Evolutionary conservation across 345 rosid species (phyloP), one percentile per base, ranked within the genome.

Genomic region (Raphanus sativus): DNA sequence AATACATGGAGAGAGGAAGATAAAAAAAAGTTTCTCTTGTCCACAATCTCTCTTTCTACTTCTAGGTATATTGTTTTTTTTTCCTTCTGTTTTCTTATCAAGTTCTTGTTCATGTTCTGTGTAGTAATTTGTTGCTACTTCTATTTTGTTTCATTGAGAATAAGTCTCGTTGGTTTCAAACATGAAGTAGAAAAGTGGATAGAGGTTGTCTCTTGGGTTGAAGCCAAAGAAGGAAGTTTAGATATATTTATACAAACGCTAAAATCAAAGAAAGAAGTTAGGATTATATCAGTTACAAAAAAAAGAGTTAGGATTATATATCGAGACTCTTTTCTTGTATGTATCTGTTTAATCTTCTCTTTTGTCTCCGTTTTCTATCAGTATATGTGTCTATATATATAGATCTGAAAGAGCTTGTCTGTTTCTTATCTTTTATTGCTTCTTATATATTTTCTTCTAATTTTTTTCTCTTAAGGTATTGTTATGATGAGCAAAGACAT

Each of bases 141-240:
- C 50, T 69, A 77, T 77, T 54, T 77, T 50, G 70, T 77, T 76
- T 70, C 65, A 36, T 70, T 65, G 66, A 70, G 75, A 69, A 25
- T 62, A 69, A 73, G 72, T 83, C 81, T 70, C 75, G 71, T 77
- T 77, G 45, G 63, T 72, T 82, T 79, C 38, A 77, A 79, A 54
- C 77, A 65, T 60, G 75, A 80, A 78, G 78, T 36, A 71, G 65
- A 77, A 76, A 80, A 74, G 74, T 73, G 67, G 77, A 81, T 82
- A 69, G 62, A 81, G 73, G 81, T 86, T 89, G 97, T 90, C 93
- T 86, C 92, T 86, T 89, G 82, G 81, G 85, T 85, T 85, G 83
- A 86, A 81, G 85, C 92, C 96, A 90, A 89, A 80, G 76, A 71
- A 78, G 73, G 78, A 74, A 84, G 71, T 80, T 80, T 74, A 80